phyloP scores from a whole-genome alignment of 2,329 filamentous ascomycete species.

The Meredithiella fracta region DNA sequence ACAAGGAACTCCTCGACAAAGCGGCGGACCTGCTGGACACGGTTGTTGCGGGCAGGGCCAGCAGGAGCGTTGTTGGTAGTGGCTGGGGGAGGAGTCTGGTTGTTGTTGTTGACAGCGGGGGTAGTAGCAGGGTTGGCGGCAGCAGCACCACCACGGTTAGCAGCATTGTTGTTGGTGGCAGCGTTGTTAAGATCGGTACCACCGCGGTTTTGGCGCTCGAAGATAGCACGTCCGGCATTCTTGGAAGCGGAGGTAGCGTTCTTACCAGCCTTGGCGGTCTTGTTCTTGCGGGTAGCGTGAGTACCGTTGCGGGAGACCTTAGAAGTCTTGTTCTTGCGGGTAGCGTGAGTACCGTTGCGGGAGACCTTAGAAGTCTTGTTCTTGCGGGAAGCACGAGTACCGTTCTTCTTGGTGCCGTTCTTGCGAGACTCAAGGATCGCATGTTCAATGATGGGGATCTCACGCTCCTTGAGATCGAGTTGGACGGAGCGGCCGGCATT shows the following conservation, averaged over 20 bases:
- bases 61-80: not conserved
- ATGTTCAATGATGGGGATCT: not conserved
- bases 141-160: not conserved
- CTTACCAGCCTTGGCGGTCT: slow-evolving; percentile 2
- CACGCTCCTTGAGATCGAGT: not conserved
- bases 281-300: slow-evolving; percentile 1
- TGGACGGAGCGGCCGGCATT: not conserved
- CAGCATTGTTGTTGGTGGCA: not conserved
- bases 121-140: not conserved
- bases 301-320: slow-evolving; percentile 2
- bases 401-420: slow-evolving; percentile 6
- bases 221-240: not conserved
- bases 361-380: not conserved
- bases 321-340: slow-evolving; percentile 7
- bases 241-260: not conserved
- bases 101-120: not conserved
- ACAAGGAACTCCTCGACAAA: slow-evolving; percentile 10
- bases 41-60: slow-evolving; percentile 1
- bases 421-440: slow-evolving; percentile 1
- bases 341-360: not conserved
- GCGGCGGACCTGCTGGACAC: slow-evolving; percentile 9
- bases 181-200: not conserved
- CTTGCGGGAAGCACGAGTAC: not conserved
- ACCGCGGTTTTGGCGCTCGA: not conserved
- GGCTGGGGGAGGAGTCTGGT: too few relatives aligned